Evolutionary conservation across 176 grass and related monocot species (phyloP), one percentile per base, ranked within the genome.

Genomic region (Ananas comosus): DNA sequence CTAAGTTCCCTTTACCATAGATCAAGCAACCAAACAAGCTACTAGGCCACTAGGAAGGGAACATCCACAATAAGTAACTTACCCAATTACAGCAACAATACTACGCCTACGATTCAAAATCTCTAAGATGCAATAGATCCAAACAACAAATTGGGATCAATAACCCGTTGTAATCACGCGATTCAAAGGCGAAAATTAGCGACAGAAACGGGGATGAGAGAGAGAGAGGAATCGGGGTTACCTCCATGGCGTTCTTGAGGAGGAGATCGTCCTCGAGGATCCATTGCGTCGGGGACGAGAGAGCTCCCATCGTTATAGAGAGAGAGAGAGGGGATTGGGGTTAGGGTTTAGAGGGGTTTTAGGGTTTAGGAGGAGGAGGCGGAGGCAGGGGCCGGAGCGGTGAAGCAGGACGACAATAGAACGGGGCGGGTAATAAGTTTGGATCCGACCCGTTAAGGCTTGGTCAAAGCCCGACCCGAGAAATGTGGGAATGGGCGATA

Each of bases 241-340:
- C 75, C 42, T 77, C 75, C 7, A 77, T 47, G 51, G 75, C 75
- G 52, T 77, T 77, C 53, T 77, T 77, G 18, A 77, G 52, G 1
- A 77, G 66, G 52, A 77, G 19, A 25, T 77, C 75, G 42, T 77
- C 75, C 21, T 61, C 75, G 9, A 18, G 52, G 10, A 50, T 69
- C 75, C 75, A 77, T 29, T 69, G 59, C 33, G 66, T 61, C 2
- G 42, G 28, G 10, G 53, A 5, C 13, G 66, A 22, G 9, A 77
- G 65, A 69, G 75, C 33, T 69, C 52, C 66, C 75, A 77, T 77
- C 48, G 3, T 64, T 10, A 7, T n/a, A 28, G 9, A 17, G 13
- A 27, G 16, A 23, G 53, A 42, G 70, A 12, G 52, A 25, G 14
- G 54, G 16, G 14, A 4, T n/a, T 9, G 54, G 54, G 54, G 14